A percentile compares a stretch with the other conserved stretches of the same genome.
Conservation (phyloP, 75 land plant genomes). For the Larix kaempferi region DNA sequence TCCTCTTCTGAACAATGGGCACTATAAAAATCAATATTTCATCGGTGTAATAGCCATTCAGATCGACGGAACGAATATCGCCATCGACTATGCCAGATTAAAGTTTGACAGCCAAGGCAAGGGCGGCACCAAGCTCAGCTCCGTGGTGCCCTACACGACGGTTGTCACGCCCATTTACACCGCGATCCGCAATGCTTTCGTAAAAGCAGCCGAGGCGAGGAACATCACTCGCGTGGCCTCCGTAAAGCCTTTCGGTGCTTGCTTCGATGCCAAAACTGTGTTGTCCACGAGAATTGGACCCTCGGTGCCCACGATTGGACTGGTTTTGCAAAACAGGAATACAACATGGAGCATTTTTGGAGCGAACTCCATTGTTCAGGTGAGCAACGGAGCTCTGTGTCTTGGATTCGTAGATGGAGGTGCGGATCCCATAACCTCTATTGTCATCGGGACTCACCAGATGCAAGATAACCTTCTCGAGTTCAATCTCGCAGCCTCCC, state of each 20-base stretch:
- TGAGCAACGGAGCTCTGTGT: constrained; percentile 9
- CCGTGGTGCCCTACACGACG: constrained; percentile 26
- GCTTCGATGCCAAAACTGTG: constrained; percentile 6
- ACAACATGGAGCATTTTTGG: constrained; percentile 24
- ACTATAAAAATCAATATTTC: constrained; percentile 18
- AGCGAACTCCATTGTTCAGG: constrained; percentile 33
- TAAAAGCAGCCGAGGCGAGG: neutral
- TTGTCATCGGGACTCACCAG: constrained; percentile 41
- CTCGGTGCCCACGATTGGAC: constrained; percentile 23
- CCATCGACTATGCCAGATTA: constrained; percentile 18
- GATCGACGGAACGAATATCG: constrained; percentile 15
- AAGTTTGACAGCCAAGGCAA: constrained; percentile 16
- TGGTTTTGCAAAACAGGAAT: constrained; percentile 17
- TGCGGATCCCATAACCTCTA: neutral
- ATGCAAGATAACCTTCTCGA: constrained; percentile 41
- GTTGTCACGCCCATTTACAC: constrained; percentile 26
- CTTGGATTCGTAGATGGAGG: constrained; percentile 26
- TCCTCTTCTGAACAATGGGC: constrained; percentile 15
- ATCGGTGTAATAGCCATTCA: constrained; percentile 27
- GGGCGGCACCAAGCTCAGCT: constrained; percentile 44
- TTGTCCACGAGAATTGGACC: constrained; percentile 12
- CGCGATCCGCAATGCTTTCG: constrained; percentile 15
- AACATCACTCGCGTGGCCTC: neutral
- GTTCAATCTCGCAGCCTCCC: constrained; percentile 35
- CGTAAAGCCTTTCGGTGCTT: constrained; percentile 12